Evolutionary conservation across 306 rosid species (phyloP).

Genomic region (Nissolia schottii): DNA sequence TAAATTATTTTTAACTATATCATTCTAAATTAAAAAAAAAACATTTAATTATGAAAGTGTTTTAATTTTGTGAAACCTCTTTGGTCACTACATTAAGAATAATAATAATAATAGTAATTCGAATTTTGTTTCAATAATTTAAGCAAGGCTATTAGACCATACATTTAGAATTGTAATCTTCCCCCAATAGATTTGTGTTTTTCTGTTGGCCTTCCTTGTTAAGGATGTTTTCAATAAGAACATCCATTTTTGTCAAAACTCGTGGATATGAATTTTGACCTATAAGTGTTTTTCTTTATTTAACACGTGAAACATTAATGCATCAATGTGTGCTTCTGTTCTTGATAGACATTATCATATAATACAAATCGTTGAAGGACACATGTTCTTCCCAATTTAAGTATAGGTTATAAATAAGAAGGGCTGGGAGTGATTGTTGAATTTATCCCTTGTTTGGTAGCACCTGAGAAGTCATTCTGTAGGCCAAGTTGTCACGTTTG

Average conservation of each 20-base stretch:
- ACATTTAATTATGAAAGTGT: constrained; percentile 1
- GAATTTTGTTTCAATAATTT: not conserved
- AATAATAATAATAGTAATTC: constrained; percentile 2
- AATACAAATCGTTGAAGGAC: not conserved
- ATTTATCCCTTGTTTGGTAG: not conserved
- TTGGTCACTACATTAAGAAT: not conserved
- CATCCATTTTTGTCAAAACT: not conserved
- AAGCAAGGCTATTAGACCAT: not conserved
- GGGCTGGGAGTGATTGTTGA: constrained; percentile 4
- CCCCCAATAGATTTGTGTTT: not conserved
- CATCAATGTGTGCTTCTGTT: constrained; percentile 12
- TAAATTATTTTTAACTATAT: not conserved
- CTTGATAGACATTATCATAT: not conserved
- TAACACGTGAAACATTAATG: not conserved
- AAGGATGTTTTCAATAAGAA: not conserved
- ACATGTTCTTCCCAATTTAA: not conserved
- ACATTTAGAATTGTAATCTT: not conserved
- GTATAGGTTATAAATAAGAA: constrained; percentile 6
- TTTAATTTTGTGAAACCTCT: not conserved
- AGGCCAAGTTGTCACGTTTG: constrained; percentile 3
- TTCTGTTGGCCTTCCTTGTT: not conserved
- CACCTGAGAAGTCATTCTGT: constrained; percentile 1
- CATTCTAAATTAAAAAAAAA: not conserved
- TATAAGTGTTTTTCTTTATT: not conserved
- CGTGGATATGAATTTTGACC: not conserved